These are phyloP conservation scores for Aspergillus candidus DNA, from an alignment of 2,329 filamentous ascomycete genomes.

Conservation along the genomic window DNA sequence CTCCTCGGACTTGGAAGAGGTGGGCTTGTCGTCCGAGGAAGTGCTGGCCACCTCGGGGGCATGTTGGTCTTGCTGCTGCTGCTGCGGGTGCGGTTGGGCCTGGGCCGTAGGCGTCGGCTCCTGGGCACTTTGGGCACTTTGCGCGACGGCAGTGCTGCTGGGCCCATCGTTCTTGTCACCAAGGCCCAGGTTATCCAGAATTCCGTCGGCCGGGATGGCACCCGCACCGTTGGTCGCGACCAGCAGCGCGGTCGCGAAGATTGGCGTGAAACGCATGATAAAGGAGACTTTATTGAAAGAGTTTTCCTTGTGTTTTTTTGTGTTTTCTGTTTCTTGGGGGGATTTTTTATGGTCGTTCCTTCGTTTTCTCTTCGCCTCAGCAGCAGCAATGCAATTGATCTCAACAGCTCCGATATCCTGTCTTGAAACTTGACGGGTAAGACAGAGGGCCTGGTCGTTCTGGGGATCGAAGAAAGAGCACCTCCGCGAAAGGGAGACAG, in stretches of 20 bases:
- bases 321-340: neutral
- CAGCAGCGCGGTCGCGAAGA: conserved; percentile 1
- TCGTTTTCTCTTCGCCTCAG: neutral
- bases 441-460: too few species aligned
- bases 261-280: conserved; percentile 1
- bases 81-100: neutral
- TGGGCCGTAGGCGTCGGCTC: neutral
- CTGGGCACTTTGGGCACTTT: neutral
- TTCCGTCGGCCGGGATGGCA: neutral
- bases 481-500: too few species aligned
- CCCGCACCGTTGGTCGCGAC: neutral
- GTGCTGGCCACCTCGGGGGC: too few species aligned
- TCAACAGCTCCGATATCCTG: neutral
- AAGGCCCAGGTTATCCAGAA: neutral
- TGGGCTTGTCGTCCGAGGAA: too few species aligned
- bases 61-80: neutral
- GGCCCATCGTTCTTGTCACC: neutral
- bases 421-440: neutral
- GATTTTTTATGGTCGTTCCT: too few species aligned
- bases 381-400: conserved; percentile 2
- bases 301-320: neutral
- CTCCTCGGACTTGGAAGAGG: too few species aligned
- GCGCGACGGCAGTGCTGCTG: neutral
- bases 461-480: too few species aligned
- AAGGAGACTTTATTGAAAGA: neutral